Conservation (phyloP, 1,284 basidiomycete genomes). For the Ganoderma lucidum region DNA sequence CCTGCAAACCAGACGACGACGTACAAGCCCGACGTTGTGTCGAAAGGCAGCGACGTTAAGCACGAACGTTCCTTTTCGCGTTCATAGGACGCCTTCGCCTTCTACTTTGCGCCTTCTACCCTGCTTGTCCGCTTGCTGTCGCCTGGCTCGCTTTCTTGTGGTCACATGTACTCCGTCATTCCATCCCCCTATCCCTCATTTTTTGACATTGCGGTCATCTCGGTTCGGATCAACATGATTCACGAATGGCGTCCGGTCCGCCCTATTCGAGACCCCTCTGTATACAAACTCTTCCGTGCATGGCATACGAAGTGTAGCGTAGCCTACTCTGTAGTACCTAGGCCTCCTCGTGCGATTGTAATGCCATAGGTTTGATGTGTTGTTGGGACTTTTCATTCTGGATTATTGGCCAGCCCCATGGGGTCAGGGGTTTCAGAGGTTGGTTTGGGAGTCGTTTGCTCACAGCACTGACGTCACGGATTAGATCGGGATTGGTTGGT, state of each 20-base stretch:
- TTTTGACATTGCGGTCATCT: slow-evolving; percentile 1
- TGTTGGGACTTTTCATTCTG: not conserved
- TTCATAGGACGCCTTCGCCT: not conserved
- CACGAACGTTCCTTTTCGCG: not conserved
- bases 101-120: not conserved
- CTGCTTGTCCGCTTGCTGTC: not conserved
- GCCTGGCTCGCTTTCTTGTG: not conserved
- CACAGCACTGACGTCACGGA: not conserved
- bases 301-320: not conserved
- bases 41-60: not conserved
- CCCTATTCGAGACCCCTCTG: not conserved
- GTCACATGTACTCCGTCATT: not conserved
- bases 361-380: not conserved
- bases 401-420: not conserved
- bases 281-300: not conserved
- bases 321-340: not conserved
- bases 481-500: not conserved
- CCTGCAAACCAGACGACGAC: slow-evolving; percentile 63
- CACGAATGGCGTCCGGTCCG: not conserved
- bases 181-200: not conserved
- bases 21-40: slow-evolving; percentile 34
- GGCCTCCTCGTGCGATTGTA: not conserved
- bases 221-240: not conserved
- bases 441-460: no score
- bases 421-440: not conserved